These are phyloP conservation scores for Aureobasidium sp. DNA, from an alignment of 2,329 filamentous ascomycete genomes.

Conservation along the genomic window DNA sequence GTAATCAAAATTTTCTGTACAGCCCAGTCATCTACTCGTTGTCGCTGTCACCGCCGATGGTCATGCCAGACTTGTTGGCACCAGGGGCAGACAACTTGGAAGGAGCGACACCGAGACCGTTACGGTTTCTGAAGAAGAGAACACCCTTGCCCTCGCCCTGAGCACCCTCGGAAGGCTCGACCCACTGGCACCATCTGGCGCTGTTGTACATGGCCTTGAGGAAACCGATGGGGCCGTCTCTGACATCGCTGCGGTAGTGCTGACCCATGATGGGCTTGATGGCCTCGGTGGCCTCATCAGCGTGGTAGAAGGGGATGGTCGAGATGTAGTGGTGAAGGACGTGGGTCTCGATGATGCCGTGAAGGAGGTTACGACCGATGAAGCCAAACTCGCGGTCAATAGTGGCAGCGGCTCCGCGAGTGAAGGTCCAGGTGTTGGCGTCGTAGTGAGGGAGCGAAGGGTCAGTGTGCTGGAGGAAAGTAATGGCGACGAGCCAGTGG, in stretches of 20 bases:
- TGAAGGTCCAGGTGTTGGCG: conserved; percentile 80
- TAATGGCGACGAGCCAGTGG: conserved; percentile 98
- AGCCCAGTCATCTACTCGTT: conserved; percentile 12
- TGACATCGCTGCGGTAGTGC: conserved; percentile 82
- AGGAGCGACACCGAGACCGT: conserved; percentile 66
- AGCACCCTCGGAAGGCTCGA: conserved; percentile 81
- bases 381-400: conserved; percentile 98
- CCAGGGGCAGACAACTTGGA: conserved; percentile 25
- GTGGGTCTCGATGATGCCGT: conserved; percentile 96
- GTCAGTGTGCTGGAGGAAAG: conserved; percentile 95
- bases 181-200: conserved; percentile 89
- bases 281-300: conserved; percentile 87
- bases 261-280: conserved; percentile 92
- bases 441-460: conserved; percentile 90
- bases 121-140: conserved; percentile 91
- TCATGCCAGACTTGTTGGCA: conserved; percentile 6
- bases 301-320: conserved; percentile 93
- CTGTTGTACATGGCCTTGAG: conserved; percentile 73
- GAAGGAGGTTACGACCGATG: conserved; percentile 80
- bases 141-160: conserved; percentile 75
- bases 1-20: neutral
- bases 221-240: conserved; percentile 75
- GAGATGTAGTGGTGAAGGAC: conserved; percentile 97
- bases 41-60: conserved; percentile 13
- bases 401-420: conserved; percentile 86